Evolutionary conservation across 495 filamentous ascomycete genomes (phyloP), one percentile per base, ranked within the genome.

Genomic region (Xylaria venustula): DNA sequence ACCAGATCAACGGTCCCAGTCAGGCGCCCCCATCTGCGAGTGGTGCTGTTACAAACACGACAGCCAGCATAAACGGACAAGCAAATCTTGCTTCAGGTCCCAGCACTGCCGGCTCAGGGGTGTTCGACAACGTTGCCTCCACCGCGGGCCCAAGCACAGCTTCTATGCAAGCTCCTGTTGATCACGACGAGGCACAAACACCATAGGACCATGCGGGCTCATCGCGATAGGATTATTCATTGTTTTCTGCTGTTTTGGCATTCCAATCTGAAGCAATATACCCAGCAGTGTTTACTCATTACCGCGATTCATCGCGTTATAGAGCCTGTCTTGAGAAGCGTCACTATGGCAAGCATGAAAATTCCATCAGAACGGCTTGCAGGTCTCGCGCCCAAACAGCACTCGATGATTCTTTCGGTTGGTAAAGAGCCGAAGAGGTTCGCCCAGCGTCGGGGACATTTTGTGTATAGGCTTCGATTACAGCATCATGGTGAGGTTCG

Each of bases 131-230:
- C 19, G 41, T 40, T 15, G 50, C 42, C 20, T 23, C 30, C 17
- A 28, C 64, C 9, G 60, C 58, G 4, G 64, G 67, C 1, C 64
- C 67, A 25, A 69, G 61, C 22, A 71, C 69, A 19, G 66, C 66
- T 48, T 57, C 66, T 26, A 67, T 71, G 64, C 64, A 60, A 52
- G 64, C 51, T n/a, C 60, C 40, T 14, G 20, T 47, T 17, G 55
- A 64, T 14, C 62, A 62, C 8, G 64, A 65, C 2, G 66, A 67
- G 22, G 4, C 28, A 1, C 50, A 54, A 41, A 30, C n/a, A 15
- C 41, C 58, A 37, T 61, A 61, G 42, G 20, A 42, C 37, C 22
- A n/a, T 15, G 15, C 28, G 5, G 7, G 32, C 46, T 28, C 20
- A 28, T 30, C 12, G 25, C 32, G 40, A 15, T 41, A 25, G n/a